Evolutionary conservation across 2,329 filamentous ascomycete genomes (phyloP), one percentile per base, ranked within the genome.

Genomic region (Penicillium sp.): DNA sequence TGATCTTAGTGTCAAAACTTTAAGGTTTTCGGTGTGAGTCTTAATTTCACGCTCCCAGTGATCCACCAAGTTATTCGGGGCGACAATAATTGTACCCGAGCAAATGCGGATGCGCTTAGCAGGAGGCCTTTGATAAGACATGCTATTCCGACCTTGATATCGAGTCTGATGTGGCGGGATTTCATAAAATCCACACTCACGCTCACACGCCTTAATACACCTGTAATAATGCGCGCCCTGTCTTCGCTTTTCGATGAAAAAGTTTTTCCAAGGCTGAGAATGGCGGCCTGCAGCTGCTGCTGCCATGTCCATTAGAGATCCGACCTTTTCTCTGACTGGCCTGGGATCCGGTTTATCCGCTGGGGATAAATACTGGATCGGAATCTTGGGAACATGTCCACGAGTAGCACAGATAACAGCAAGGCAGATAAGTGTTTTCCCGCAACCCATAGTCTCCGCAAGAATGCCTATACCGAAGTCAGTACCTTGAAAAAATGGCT

Each of bases 381-480:
- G 88, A 3, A 88, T 82, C 18, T 79, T 75, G 5, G 90, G 83
- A 11, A 86, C 82, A 58, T 92, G 82, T 29, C 86, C 79, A 63
- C 83, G 85, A 0, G 90, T 96, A 2, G 90, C 87, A 25, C 95
- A 77, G 37, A 97, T 86, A 2, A 91, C 75, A 6, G 88, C 81
- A 18, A 97, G 75, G 60, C 89, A 93, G 11, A 97, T 96, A 25
- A 97, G 75, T 0, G 93, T 97, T 76, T 97, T 97, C 0, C 93
- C 92, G 45, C 78, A 76, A 27, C 81, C 81, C 77, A 80, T 80
- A 15, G 76, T 77, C 53, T 79, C 77, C 9, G 77, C 75, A 23
- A 79, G 70, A 25, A 79, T 77, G 2, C 75, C 70, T 75, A 20
- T 27, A 23, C 4, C 3, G 18, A 49, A 8, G 9, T 37, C 27